Conservation (phyloP, 2,329 filamentous ascomycete species). For the Cryphonectria naterciae region DNA sequence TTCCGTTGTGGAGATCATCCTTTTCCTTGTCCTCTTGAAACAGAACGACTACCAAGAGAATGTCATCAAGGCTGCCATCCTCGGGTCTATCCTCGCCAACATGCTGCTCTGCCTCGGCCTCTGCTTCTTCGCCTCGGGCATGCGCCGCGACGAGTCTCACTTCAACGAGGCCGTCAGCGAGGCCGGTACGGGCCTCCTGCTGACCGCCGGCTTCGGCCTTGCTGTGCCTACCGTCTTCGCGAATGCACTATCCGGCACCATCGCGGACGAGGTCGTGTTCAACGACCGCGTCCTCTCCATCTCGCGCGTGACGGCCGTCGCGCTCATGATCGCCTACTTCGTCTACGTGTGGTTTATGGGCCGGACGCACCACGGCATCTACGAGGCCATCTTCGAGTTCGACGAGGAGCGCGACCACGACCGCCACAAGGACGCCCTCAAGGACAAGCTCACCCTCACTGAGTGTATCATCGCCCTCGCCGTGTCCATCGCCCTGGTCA, state of each 20-base stretch:
- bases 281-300: slow-evolving; percentile 53
- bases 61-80: slow-evolving; percentile 82
- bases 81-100: slow-evolving; percentile 83
- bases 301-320: slow-evolving; percentile 61
- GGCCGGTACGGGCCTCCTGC: slow-evolving; percentile 74
- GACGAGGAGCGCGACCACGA: slow-evolving; percentile 50
- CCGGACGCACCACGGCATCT: slow-evolving; percentile 62
- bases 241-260: slow-evolving; percentile 15
- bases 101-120: slow-evolving; percentile 78
- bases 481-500: slow-evolving; percentile 41
- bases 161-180: slow-evolving; percentile 80
- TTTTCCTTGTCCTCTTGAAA: slow-evolving; percentile 76
- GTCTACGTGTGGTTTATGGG: slow-evolving; percentile 61
- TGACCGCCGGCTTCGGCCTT: slow-evolving; percentile 67
- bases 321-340: slow-evolving; percentile 61
- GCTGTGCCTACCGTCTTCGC: slow-evolving; percentile 40
- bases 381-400: slow-evolving; percentile 60
- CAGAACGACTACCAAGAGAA: slow-evolving; percentile 52
- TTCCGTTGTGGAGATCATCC: slow-evolving; percentile 78
- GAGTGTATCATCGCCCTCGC: slow-evolving; percentile 61
- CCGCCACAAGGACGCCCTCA: slow-evolving; percentile 50
- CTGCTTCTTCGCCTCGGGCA: slow-evolving; percentile 79
- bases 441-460: slow-evolving; percentile 63
- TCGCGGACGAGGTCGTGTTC: slow-evolving; percentile 37
- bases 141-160: slow-evolving; percentile 67